These are phyloP conservation scores for Alternaria solani DNA, from an alignment of 2,329 filamentous ascomycete genomes.

Conservation along the genomic window DNA sequence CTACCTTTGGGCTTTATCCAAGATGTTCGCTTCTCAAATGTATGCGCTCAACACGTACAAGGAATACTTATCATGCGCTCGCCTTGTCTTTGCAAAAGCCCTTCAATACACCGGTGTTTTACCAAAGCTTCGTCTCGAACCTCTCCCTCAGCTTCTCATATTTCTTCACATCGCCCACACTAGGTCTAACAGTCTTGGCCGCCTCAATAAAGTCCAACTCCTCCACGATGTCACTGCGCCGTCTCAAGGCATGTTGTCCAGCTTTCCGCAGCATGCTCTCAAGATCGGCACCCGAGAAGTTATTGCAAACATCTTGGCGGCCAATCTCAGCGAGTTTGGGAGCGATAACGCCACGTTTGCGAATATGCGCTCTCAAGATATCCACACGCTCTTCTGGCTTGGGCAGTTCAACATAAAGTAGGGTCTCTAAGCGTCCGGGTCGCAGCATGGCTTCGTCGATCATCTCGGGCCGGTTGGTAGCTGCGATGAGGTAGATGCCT, in stretches of 20 bases:
- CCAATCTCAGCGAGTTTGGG: conserved; percentile 71
- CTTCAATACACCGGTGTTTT: background rate
- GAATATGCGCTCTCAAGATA: conserved; percentile 75
- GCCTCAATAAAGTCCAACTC: conserved; percentile 58
- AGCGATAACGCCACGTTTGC: conserved; percentile 58
- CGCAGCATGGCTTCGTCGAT: conserved; percentile 96
- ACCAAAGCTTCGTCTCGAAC: conserved; percentile 49
- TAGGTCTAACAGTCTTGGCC: conserved; percentile 54
- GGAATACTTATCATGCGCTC: too few relatives aligned
- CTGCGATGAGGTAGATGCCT: conserved; percentile 93
- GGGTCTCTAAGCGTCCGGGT: conserved; percentile 85
- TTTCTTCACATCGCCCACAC: conserved; percentile 65
- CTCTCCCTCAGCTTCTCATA: conserved; percentile 64
- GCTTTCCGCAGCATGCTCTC: conserved; percentile 67
- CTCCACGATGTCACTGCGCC: conserved; percentile 56
- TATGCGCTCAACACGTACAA: background rate
- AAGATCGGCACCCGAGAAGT: conserved; percentile 78
- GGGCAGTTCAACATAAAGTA: conserved; percentile 89
- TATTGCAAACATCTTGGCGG: conserved; percentile 68
- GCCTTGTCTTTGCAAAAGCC: background rate
- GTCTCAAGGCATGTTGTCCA: conserved; percentile 63
- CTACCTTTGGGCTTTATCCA: too few relatives aligned
- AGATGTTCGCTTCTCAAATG: background rate
- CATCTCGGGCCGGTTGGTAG: conserved; percentile 94
- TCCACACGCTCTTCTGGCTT: conserved; percentile 80